A percentile compares a stretch with the other conserved stretches of the same genome.
These are phyloP conservation scores for Coemansia sp. DNA, from an alignment of 192 early-diverging fungal species.

Conservation along the genomic window DNA sequence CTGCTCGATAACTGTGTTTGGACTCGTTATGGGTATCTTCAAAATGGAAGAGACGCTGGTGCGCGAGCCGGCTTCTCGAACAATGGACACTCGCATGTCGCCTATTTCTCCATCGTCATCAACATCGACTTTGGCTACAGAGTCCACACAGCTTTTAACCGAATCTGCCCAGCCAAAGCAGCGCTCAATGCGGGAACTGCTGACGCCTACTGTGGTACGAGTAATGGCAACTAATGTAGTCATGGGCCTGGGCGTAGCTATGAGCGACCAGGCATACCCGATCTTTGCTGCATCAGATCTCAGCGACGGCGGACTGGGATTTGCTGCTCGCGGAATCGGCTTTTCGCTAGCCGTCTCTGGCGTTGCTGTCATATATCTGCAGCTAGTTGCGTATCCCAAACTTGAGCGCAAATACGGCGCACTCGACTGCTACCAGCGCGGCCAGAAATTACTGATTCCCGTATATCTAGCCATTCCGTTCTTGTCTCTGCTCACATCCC, in stretches of 20 bases:
- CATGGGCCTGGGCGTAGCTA: conserved; percentile 19
- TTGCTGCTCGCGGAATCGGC: conserved; percentile 55
- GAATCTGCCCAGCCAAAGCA: conserved; percentile 7
- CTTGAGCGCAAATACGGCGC: conserved; percentile 51
- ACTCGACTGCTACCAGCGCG: conserved; percentile 43
- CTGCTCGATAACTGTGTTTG: conserved; percentile 60
- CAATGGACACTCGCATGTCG: not conserved
- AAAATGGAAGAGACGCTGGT: conserved; percentile 64
- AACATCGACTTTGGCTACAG: not conserved
- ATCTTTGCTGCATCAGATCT: conserved; percentile 46
- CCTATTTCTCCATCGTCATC: not conserved
- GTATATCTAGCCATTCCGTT: conserved; percentile 16
- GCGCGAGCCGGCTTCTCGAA: conserved; percentile 5
- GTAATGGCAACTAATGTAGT: conserved; percentile 27
- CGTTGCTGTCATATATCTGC: conserved; percentile 47
- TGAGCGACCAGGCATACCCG: conserved; percentile 36
- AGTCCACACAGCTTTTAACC: conserved; percentile 7
- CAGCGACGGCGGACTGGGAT: conserved; percentile 56
- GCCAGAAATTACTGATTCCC: conserved; percentile 18
- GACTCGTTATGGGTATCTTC: conserved; percentile 63
- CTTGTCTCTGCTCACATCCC: conserved; percentile 16
- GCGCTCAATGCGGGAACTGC: conserved; percentile 14
- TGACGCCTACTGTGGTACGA: conserved; percentile 31
- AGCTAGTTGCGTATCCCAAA: conserved; percentile 54
- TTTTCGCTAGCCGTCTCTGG: conserved; percentile 50